Conservation (phyloP, 345 rosid species). For the Eucalyptus leucophloia region DNA sequence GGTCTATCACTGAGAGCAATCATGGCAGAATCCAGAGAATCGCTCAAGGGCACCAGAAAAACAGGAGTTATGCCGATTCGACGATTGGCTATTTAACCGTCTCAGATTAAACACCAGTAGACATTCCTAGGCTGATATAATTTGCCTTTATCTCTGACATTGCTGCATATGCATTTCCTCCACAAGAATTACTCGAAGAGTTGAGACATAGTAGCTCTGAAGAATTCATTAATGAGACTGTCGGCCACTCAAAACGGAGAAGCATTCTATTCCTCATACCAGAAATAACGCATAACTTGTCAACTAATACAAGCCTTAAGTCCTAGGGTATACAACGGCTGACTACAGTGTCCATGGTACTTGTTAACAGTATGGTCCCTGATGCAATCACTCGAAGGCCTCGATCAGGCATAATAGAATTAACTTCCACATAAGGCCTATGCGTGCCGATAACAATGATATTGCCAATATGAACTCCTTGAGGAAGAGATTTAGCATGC, state of each 20-base stretch:
- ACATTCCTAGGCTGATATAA: conserved; percentile 6
- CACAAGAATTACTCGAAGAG: conserved; percentile 2
- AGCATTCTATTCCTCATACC: conserved; percentile 98
- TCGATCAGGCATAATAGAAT: conserved; percentile 45
- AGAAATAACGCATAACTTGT: conserved; percentile 63
- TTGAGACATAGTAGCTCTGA: conserved; percentile 2
- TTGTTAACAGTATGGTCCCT: conserved; percentile 53
- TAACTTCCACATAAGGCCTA: conserved; percentile 86
- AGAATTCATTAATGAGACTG: conserved; percentile 15
- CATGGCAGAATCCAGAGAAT: conserved; percentile 66
- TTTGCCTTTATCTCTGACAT: not conserved
- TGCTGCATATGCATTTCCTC: conserved; percentile 14
- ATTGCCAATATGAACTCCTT: conserved; percentile 46
- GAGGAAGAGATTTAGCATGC: conserved; percentile 27
- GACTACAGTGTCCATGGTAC: conserved; percentile 49
- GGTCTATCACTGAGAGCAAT: conserved; percentile 92
- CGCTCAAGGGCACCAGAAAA: conserved; percentile 78
- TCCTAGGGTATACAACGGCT: conserved; percentile 91
- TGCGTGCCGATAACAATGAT: conserved; percentile 87
- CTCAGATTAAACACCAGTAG: conserved; percentile 3
- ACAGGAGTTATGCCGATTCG: conserved; percentile 94
- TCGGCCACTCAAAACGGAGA: conserved; percentile 91
- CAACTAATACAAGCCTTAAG: conserved; percentile 78
- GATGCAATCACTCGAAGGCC: conserved; percentile 74
- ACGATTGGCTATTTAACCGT: conserved; percentile 43